phyloP scores from a whole-genome alignment of 1,284 basidiomycete species.

The Tilletia caries region DNA sequence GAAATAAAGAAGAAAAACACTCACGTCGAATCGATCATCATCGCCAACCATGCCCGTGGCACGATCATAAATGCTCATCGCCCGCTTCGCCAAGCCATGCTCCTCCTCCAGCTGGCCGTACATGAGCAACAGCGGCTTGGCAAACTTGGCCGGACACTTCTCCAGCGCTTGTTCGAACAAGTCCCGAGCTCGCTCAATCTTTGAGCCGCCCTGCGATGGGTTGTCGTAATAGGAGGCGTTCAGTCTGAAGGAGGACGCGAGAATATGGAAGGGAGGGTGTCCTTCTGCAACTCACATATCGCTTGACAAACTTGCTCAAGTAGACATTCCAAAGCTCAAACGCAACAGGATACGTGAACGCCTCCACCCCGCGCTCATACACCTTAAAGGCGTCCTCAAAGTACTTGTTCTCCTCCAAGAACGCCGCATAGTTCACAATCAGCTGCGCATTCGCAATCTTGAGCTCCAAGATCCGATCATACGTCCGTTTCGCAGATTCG shows the following conservation, averaged over 20 bases:
- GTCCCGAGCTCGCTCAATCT: conserved; percentile 90
- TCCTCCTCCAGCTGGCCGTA: conserved; percentile 94
- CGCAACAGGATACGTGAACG: conserved; percentile 95
- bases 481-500: conserved; percentile 85
- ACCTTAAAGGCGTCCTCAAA: conserved; percentile 99
- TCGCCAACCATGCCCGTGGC: conserved; percentile 80
- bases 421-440: conserved; percentile 94
- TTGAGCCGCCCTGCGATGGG: conserved; percentile 77
- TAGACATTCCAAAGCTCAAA: conserved; percentile 99
- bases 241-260: neutral
- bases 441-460: conserved; percentile 94
- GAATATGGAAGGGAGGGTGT: neutral
- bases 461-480: conserved; percentile 94
- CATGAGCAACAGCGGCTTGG: conserved; percentile 91
- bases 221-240: too few relatives aligned
- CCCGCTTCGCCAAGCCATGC: conserved; percentile 86
- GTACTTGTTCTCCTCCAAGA: conserved; percentile 95
- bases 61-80: conserved; percentile 93
- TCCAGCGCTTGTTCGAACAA: conserved; percentile 96
- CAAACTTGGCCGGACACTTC: conserved; percentile 89
- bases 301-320: conserved; percentile 91
- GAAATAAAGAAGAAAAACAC: conserved; percentile 26
- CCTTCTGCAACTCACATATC: conserved; percentile 66
- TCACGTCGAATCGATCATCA: conserved; percentile 88
- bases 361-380: conserved; percentile 93